Conservation (phyloP, 192 early-diverging fungal species). For the Backusella tarrabulga region DNA sequence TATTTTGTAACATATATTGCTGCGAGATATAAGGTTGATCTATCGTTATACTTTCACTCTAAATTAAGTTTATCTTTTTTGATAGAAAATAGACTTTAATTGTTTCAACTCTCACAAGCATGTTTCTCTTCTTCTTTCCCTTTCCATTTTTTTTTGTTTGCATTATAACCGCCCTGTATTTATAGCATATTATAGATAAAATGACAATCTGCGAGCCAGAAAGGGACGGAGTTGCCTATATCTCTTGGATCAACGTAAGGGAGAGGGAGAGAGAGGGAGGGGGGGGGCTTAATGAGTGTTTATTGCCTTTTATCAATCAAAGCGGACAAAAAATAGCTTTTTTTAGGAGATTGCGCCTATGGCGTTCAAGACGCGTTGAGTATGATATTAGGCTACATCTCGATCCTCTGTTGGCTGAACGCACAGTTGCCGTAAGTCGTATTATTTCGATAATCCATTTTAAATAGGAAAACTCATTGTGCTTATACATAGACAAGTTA, state of each 20-base stretch:
- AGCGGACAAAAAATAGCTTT: conserved; percentile 20
- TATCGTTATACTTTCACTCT: too few relatives aligned
- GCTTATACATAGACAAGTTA: conserved; percentile 39
- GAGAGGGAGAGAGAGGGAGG: neutral
- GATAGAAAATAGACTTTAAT: too few relatives aligned
- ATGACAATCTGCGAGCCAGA: conserved; percentile 21
- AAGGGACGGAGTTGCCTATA: conserved; percentile 12
- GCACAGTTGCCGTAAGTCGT: conserved; percentile 68
- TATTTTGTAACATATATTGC: too few relatives aligned
- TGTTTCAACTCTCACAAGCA: too few relatives aligned
- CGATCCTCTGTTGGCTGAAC: conserved; percentile 68
- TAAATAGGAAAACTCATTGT: neutral
- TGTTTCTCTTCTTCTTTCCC: neutral
- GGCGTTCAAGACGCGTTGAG: conserved; percentile 38
- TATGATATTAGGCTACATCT: conserved; percentile 54
- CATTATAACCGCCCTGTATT: neutral
- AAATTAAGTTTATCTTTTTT: too few relatives aligned
- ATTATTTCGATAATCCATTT: neutral
- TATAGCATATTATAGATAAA: neutral
- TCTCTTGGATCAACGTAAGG: conserved; percentile 29
- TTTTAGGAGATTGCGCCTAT: conserved; percentile 53
- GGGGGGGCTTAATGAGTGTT: neutral
- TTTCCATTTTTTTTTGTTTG: neutral
- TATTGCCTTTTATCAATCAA: neutral
- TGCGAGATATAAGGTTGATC: too few relatives aligned